Percentiles rank a stretch among this genome's conserved stretches.
phyloP scores from a whole-genome alignment of 352 stramenopile species.

The Phytophthora capsici region DNA sequence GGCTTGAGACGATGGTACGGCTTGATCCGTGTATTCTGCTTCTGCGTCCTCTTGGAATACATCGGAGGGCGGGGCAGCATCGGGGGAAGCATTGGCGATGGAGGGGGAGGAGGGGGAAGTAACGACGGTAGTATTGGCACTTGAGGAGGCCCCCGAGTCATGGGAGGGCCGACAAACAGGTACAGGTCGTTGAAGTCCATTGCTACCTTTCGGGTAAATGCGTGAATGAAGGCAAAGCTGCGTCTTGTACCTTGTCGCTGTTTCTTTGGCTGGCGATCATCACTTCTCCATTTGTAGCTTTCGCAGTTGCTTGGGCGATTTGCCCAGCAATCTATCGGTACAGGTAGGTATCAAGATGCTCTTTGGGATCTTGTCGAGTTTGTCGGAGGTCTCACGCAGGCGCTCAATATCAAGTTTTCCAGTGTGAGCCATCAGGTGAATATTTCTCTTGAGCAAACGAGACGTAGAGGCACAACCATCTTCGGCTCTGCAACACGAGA shows the following conservation, averaged over 20 bases:
- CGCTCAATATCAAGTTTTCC: neutral
- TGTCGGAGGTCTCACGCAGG: conserved; percentile 8
- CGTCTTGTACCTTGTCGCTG: neutral
- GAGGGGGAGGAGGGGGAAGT: conserved; percentile 3
- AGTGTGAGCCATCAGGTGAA: neutral
- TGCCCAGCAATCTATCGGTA: conserved; percentile 11
- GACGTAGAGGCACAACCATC: conserved; percentile 4
- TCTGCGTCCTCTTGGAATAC: conserved; percentile 21
- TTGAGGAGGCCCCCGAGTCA: conserved; percentile 34
- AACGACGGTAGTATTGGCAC: conserved; percentile 20
- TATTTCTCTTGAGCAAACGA: conserved; percentile 23
- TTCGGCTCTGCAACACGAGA: conserved; percentile 6
- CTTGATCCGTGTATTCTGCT: conserved; percentile 23
- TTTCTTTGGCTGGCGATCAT: conserved; percentile 15
- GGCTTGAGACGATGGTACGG: conserved; percentile 28
- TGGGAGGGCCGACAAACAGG: conserved; percentile 36
- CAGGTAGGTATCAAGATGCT: conserved; percentile 12
- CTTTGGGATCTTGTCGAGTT: conserved; percentile 11
- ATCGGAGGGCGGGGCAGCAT: conserved; percentile 20
- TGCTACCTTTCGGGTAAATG: conserved; percentile 18
- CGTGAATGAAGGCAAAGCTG: conserved; percentile 18
- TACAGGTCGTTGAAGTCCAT: conserved; percentile 41
- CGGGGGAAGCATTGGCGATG: conserved; percentile 20
- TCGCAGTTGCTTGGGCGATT: conserved; percentile 15
- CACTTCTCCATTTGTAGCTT: conserved; percentile 3